These are phyloP conservation scores for Fusarium decemcellulare DNA, from an alignment of 2,329 filamentous ascomycete species.

Conservation along the genomic window DNA sequence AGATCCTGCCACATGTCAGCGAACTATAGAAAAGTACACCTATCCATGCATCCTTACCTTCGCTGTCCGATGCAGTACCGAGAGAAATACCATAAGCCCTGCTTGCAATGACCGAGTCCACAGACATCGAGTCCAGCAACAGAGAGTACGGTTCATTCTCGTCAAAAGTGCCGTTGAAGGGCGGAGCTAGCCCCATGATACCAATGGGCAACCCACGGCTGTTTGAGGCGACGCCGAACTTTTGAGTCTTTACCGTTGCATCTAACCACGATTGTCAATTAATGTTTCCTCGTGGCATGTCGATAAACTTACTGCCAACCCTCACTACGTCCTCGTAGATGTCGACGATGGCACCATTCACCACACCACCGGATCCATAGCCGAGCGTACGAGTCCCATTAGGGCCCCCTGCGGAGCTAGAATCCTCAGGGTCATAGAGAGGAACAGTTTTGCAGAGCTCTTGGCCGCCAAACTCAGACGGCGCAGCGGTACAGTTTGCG, in stretches of 20 bases:
- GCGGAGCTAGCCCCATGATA: conserved; percentile 46
- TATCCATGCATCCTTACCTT: background rate
- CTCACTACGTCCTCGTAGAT: conserved; percentile 5
- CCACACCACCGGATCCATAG: conserved; percentile 26
- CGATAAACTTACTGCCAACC: conserved; percentile 6
- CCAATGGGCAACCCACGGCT: conserved; percentile 31
- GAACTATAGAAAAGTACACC: background rate
- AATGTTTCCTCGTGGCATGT: background rate
- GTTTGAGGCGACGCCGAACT: conserved; percentile 44
- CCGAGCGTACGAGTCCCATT: conserved; percentile 12
- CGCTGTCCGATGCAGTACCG: conserved; percentile 28
- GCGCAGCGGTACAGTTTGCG: conserved; percentile 45
- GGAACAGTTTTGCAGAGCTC: conserved; percentile 34
- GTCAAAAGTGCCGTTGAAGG: conserved; percentile 36
- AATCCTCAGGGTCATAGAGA: conserved; percentile 5
- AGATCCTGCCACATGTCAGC: conserved; percentile 17
- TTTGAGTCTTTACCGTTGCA: conserved; percentile 24
- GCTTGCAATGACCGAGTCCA: conserved; percentile 46
- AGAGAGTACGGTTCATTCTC: conserved; percentile 41
- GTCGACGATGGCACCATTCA: background rate
- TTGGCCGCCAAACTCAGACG: conserved; percentile 15
- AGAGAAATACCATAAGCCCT: conserved; percentile 46
- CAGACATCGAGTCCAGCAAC: conserved; percentile 43
- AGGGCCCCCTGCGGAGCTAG: conserved; percentile 4
- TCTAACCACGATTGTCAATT: background rate